These are phyloP conservation scores for Salvia rosmarinus DNA, from an alignment of 257 asterid genomes.

Conservation along the genomic window DNA sequence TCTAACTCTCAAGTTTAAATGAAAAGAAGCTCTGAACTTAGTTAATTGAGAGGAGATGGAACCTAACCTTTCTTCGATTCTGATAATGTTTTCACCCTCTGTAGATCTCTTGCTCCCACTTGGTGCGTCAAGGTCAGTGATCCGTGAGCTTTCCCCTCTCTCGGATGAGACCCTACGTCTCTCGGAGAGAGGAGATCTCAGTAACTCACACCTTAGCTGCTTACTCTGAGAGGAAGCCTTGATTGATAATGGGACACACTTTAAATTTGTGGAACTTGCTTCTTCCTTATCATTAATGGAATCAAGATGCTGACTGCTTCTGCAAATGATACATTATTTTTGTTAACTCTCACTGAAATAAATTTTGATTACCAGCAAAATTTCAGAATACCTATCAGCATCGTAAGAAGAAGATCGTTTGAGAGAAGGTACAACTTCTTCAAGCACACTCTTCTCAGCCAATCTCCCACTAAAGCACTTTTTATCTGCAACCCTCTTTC, in stretches of 20 bases:
- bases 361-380: background rate
- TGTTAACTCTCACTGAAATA: background rate
- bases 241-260: conserved; percentile 78
- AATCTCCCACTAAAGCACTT: conserved; percentile 87
- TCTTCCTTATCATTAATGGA: conserved; percentile 58
- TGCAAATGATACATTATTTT: conserved; percentile 40
- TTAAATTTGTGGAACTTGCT: conserved; percentile 45
- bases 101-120: conserved; percentile 68
- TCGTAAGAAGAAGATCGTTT: conserved; percentile 76
- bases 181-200: conserved; percentile 81
- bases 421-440: conserved; percentile 60
- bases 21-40: conserved; percentile 19
- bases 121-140: conserved; percentile 46
- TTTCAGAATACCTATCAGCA: conserved; percentile 64
- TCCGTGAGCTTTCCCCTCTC: conserved; percentile 58
- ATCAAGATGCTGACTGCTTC: conserved; percentile 53
- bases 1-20: conserved; percentile 41
- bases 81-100: conserved; percentile 55
- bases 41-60: conserved; percentile 32
- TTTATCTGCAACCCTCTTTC: conserved; percentile 67
- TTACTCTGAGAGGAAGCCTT: conserved; percentile 68
- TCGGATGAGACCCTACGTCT: conserved; percentile 84
- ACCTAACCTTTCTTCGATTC: conserved; percentile 90
- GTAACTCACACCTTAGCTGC: conserved; percentile 77
- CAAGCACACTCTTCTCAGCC: conserved; percentile 63